phyloP scores from a whole-genome alignment of 805 yeast species.

The Candida oleophila region DNA sequence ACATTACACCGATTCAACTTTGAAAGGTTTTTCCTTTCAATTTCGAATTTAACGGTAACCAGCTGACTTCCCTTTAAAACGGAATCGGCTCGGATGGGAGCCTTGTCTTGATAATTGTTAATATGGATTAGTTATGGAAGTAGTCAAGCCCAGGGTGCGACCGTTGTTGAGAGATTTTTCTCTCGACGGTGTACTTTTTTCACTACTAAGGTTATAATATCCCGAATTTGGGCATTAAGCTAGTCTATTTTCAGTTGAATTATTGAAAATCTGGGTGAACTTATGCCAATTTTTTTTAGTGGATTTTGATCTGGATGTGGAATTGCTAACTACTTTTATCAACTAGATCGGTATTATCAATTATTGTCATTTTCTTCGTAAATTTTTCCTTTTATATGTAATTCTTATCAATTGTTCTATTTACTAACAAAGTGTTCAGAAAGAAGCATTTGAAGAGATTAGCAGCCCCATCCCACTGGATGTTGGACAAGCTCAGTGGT shows the following conservation, averaged over 20 bases:
- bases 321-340: not conserved
- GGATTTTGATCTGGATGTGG: not conserved
- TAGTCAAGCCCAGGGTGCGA: too few relatives aligned
- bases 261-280: too few relatives aligned
- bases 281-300: not conserved
- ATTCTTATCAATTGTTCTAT: not conserved
- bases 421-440: conserved; percentile 48
- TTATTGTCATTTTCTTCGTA: not conserved
- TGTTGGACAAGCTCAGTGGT: conserved; percentile 99
- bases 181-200: too few relatives aligned
- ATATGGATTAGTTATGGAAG: conserved; percentile 7
- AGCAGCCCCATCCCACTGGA: conserved; percentile 99
- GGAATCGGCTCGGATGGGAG: conserved; percentile 40
- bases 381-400: not conserved
- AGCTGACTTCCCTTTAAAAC: conserved; percentile 2
- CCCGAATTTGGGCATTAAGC: too few relatives aligned
- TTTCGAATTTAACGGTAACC: conserved; percentile 7
- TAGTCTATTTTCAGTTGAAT: too few relatives aligned
- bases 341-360: not conserved
- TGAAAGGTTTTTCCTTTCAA: conserved; percentile 6
- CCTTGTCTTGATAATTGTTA: conserved; percentile 46
- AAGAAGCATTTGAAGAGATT: conserved; percentile 99
- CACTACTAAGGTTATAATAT: too few relatives aligned
- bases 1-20: conserved; percentile 15
- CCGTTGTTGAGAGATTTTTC: too few relatives aligned